Conservation (phyloP, 1,284 basidiomycete genomes). For the Cryptococcus sp. region DNA sequence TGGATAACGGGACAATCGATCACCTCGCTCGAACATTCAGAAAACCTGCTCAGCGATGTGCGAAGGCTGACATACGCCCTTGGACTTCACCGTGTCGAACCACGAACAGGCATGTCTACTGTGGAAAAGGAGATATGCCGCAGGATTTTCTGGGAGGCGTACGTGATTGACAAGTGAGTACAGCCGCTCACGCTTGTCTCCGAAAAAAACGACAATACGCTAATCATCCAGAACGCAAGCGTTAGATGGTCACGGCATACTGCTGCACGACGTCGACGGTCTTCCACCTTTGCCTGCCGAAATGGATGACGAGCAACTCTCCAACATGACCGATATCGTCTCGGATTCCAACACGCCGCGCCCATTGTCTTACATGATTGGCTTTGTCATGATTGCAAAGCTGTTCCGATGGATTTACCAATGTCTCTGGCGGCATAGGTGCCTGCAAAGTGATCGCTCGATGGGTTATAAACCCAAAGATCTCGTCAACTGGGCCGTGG, state of each 20-base stretch:
- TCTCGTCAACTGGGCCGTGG: neutral
- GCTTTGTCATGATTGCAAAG: neutral
- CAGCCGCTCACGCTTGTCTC: neutral
- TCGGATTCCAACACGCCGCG: neutral
- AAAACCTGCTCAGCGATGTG: neutral
- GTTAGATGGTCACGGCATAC: neutral
- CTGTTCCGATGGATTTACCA: slow-evolving; percentile 2
- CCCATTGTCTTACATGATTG: neutral
- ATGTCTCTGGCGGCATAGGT: slow-evolving; percentile 1
- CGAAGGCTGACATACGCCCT: neutral
- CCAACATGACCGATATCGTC: neutral
- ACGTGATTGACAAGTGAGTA: slow-evolving; percentile 1
- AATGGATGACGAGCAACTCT: neutral
- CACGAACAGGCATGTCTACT: neutral
- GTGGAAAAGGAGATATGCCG: neutral
- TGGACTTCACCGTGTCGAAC: neutral
- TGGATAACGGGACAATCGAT: neutral
- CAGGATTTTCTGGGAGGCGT: neutral
- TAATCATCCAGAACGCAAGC: neutral
- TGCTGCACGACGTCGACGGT: neutral
- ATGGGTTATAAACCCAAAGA: neutral
- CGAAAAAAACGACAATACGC: neutral
- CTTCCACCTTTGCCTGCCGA: neutral
- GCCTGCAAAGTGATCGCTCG: neutral
- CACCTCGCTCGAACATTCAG: neutral